A percentile compares a stretch with the other conserved stretches of the same genome.
phyloP scores from a whole-genome alignment of 2,329 filamentous ascomycete species.

The Aspergillus cejpii region DNA sequence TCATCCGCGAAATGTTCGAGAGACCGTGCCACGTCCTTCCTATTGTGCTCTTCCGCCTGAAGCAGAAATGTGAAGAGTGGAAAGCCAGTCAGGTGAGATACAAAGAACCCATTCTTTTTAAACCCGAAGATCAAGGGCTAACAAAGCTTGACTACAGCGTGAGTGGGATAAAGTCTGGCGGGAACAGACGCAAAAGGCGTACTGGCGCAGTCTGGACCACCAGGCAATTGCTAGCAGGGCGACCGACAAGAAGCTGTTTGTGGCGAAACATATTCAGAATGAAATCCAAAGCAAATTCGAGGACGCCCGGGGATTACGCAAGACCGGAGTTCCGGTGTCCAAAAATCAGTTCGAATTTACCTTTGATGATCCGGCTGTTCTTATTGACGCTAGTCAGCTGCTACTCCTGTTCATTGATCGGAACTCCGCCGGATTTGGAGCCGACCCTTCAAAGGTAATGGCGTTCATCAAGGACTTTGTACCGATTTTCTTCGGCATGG shows the following conservation, averaged over 20 bases:
- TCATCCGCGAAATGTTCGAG: conserved; percentile 79
- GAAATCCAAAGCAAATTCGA: conserved; percentile 90
- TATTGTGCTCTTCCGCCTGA: conserved; percentile 77
- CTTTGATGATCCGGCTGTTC: conserved; percentile 64
- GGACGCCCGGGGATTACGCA: conserved; percentile 70
- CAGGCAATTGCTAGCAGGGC: conserved; percentile 87
- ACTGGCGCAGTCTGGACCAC: conserved; percentile 93
- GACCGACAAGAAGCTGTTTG: conserved; percentile 83
- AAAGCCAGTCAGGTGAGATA: conserved; percentile 66
- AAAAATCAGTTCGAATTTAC: conserved; percentile 69
- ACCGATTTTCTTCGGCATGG: conserved; percentile 67
- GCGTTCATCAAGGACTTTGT: conserved; percentile 73
- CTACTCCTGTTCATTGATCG: conserved; percentile 45
- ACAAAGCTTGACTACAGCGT: conserved; percentile 46
- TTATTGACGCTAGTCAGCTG: conserved; percentile 48
- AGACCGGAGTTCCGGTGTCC: conserved; percentile 53
- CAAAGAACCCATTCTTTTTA: neutral
- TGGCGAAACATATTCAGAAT: conserved; percentile 81
- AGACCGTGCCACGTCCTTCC: conserved; percentile 83
- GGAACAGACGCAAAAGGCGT: conserved; percentile 87
- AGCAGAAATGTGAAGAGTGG: conserved; percentile 97
- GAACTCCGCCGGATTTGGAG: conserved; percentile 45
- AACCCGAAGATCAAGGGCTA: conserved; percentile 1
- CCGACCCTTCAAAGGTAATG: conserved; percentile 65
- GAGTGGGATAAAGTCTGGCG: conserved; percentile 99